phyloP scores from a whole-genome alignment of 495 filamentous ascomycete species.

The Aspergillus baeticus region DNA sequence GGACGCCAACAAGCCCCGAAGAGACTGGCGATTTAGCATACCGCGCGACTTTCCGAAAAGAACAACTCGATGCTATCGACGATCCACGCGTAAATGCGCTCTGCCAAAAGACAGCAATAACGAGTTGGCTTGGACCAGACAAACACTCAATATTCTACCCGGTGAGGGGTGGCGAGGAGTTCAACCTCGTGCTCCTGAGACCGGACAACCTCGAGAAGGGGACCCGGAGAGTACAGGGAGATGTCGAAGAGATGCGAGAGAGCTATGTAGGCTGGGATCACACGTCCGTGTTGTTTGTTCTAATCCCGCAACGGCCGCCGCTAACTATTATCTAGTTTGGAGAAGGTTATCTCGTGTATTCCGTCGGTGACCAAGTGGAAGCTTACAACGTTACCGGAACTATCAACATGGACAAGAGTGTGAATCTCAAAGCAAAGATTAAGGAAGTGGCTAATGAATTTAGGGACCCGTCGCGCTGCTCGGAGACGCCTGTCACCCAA shows the following conservation, averaged over 20 bases:
- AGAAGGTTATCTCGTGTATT: slow-evolving; percentile 20
- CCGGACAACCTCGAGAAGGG: slow-evolving; percentile 58
- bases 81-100: slow-evolving; percentile 15
- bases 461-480: slow-evolving; percentile 48
- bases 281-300: slow-evolving; percentile 1
- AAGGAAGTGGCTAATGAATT: not conserved
- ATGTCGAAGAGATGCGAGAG: slow-evolving; percentile 13
- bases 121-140: slow-evolving; percentile 58
- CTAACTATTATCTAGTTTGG: slow-evolving; percentile 9
- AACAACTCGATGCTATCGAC: slow-evolving; percentile 12
- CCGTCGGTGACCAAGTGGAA: slow-evolving; percentile 51
- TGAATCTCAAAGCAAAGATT: slow-evolving; percentile 15
- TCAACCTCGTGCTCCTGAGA: slow-evolving; percentile 62
- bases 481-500: slow-evolving; percentile 50
- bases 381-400: slow-evolving; percentile 49
- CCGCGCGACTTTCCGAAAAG: slow-evolving; percentile 39
- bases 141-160: slow-evolving; percentile 61
- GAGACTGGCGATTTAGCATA: slow-evolving; percentile 66
- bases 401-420: slow-evolving; percentile 44
- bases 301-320: too few relatives aligned
- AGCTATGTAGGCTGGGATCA: slow-evolving; percentile 17
- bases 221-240: not conserved
- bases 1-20: slow-evolving; percentile 33
- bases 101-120: slow-evolving; percentile 3
- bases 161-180: slow-evolving; percentile 52